Evolutionary conservation across 306 rosid species (phyloP), one percentile per base, ranked within the genome.

Genomic region (Hippophae tibetana): DNA sequence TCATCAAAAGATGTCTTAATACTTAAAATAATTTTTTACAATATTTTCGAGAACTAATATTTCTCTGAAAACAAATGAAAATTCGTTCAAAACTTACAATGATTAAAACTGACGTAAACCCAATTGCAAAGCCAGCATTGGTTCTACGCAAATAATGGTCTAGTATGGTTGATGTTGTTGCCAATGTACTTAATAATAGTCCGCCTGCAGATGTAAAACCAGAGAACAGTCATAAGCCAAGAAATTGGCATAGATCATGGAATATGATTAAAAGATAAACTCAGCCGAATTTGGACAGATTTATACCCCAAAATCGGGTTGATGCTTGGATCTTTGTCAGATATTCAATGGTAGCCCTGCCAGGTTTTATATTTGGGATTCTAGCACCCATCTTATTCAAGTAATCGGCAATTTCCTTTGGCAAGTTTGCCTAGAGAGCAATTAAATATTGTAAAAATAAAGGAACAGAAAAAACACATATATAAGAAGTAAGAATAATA

Each of bases 371-470:
- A 57, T 73, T 84, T 42, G 99, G 99, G 65, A 92, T 85, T 80
- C 96, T 80, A 5, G 99, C 96, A 72, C 95, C 99, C 99, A 92
- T 92, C 95, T 88, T 92, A 65, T 92, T 92, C 64, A 92, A 78
- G 77, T 92, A 92, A 81, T 92, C 96, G 44, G 99, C 87, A 67
- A 92, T 92, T 87, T 92, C 99, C 84, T 88, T 88, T 26, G 96
- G 99, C 90, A 92, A 71, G 86, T 92, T 92, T 60, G 95, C 99
- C 99, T 92, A 84, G 62, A 58, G 57, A 69, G 67, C 25, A 12
- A 79, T 67, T 74, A 23, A 64, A 54, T 42, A 70, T 47, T 9
- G 38, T 31, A 31, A 31, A 63, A 12, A 65, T 41, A 46, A 54
- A 3, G 7, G 43, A 48, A 44, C 52, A 52, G 9, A 8, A 51